A percentile compares a stretch with the other conserved stretches of the same genome.
Evolutionary conservation across 1,139 yeast genomes (phyloP).

Genomic region (Meyerozyma carpophila): DNA sequence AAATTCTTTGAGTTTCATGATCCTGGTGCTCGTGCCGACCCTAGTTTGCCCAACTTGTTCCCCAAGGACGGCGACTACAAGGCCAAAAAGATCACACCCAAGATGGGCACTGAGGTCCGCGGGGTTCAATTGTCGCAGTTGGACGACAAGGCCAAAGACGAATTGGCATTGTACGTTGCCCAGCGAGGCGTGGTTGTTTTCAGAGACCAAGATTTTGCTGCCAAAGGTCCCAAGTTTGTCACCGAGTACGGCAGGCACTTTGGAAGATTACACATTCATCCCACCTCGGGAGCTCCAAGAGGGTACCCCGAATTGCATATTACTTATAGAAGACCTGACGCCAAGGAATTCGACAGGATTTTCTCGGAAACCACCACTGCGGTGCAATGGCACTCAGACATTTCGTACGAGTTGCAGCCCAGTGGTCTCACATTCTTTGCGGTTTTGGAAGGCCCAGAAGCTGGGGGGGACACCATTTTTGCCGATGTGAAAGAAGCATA

Average conservation of each 20-base stretch:
- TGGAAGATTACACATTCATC: conserved; percentile 37
- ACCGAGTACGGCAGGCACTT: conserved; percentile 27
- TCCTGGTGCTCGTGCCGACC: conserved; percentile 4
- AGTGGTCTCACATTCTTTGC: conserved; percentile 13
- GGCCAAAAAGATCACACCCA: conserved; percentile 2
- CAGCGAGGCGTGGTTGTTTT: conserved; percentile 38
- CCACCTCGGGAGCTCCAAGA: conserved; percentile 37
- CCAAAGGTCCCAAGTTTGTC: conserved; percentile 27
- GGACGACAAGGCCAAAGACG: conserved; percentile 26
- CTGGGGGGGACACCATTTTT: conserved; percentile 21
- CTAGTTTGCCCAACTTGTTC: conserved; percentile 3
- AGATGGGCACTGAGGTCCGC: conserved; percentile 5
- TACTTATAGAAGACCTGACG: conserved; percentile 24
- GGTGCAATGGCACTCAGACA: conserved; percentile 12
- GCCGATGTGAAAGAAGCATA: conserved; percentile 32
- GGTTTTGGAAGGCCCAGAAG: conserved; percentile 12
- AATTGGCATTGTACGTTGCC: conserved; percentile 34
- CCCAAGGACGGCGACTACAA: conserved; percentile 5
- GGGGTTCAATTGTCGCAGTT: conserved; percentile 16
- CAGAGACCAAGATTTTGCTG: conserved; percentile 33
- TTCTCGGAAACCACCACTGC: conserved; percentile 9
- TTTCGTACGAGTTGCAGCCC: conserved; percentile 14
- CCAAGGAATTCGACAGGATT: conserved; percentile 19
- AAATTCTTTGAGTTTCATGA: conserved; percentile 10
- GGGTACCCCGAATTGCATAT: conserved; percentile 32